A percentile compares a stretch with the other conserved stretches of the same genome.
phyloP scores from a whole-genome alignment of 2,329 filamentous ascomycete species.

The Neopestalotiopsis rosae region DNA sequence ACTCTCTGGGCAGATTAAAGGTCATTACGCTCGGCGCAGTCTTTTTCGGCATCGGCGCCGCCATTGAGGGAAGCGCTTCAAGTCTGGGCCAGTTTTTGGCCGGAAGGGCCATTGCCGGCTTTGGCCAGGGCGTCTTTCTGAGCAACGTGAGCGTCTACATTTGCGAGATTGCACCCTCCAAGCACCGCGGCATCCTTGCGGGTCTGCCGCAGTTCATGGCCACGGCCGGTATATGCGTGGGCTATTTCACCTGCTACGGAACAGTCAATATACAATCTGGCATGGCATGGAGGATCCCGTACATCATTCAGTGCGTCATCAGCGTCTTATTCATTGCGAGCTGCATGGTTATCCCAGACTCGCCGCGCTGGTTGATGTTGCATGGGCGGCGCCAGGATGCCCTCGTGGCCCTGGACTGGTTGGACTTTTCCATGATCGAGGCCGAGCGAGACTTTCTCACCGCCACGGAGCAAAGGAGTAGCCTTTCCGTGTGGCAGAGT shows the following conservation, averaged over 20 bases:
- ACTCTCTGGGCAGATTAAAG: conserved; percentile 53
- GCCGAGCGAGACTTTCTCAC: conserved; percentile 53
- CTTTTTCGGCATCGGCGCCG: conserved; percentile 57
- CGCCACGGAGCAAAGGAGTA: conserved; percentile 30
- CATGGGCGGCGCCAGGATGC: conserved; percentile 54
- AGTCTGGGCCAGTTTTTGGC: conserved; percentile 57
- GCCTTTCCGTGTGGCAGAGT: conserved; percentile 37
- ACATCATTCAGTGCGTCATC: conserved; percentile 50
- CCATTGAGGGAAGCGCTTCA: conserved; percentile 54
- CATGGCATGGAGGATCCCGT: conserved; percentile 62
- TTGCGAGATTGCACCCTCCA: conserved; percentile 63
- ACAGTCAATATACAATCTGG: conserved; percentile 50
- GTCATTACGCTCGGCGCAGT: conserved; percentile 53
- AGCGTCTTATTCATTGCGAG: conserved; percentile 43
- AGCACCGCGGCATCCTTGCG: conserved; percentile 53
- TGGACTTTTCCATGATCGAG: conserved; percentile 50
- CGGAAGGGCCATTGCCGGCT: conserved; percentile 59
- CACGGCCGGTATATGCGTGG: conserved; percentile 54
- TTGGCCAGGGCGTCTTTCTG: conserved; percentile 64
- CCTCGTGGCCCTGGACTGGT: conserved; percentile 41
- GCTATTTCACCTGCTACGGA: conserved; percentile 67
- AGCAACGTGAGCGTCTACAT: conserved; percentile 65
- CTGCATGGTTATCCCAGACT: conserved; percentile 55
- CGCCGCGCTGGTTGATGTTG: conserved; percentile 61
- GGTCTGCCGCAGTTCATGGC: conserved; percentile 59